phyloP scores from a whole-genome alignment of 768 basidiomycete species.

The Melanogaster broomeanus region DNA sequence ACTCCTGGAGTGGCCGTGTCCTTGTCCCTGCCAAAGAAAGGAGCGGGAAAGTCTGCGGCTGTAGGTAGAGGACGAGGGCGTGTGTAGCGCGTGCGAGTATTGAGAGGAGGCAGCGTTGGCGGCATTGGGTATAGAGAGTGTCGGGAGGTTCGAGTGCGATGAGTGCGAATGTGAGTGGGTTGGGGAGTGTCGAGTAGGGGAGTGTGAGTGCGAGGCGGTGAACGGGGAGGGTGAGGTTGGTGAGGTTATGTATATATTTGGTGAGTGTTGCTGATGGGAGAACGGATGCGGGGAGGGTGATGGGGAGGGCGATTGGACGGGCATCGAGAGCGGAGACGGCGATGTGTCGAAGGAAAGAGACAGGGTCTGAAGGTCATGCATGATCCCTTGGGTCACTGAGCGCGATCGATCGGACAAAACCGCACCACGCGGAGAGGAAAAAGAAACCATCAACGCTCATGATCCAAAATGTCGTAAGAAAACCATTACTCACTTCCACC shows the following conservation, averaged over 20 bases:
- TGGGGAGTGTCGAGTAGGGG: slow-evolving; percentile 19
- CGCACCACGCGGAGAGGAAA: too few species aligned
- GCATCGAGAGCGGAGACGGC: slow-evolving; percentile 13
- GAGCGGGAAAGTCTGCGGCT: slow-evolving; percentile 16
- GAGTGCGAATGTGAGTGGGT: slow-evolving; percentile 6
- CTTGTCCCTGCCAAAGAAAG: slow-evolving; percentile 7
- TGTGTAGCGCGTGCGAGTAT: slow-evolving; percentile 18
- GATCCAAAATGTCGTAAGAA: background rate
- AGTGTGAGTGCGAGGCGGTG: slow-evolving; percentile 18
- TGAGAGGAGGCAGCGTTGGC: slow-evolving; percentile 3
- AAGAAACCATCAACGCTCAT: background rate
- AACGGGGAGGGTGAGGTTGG: slow-evolving; percentile 47
- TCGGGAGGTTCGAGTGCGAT: slow-evolving; percentile 10
- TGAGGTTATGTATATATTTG: slow-evolving; percentile 75
- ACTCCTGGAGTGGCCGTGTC: slow-evolving; percentile 23
- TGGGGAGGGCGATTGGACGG: slow-evolving; percentile 26
- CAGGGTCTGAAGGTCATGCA: slow-evolving; percentile 30
- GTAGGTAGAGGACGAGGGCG: slow-evolving; percentile 33
- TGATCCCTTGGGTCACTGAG: slow-evolving; percentile 18
- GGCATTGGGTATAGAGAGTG: slow-evolving; percentile 10
- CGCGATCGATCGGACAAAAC: background rate
- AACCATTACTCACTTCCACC: slow-evolving; percentile 13
- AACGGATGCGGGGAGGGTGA: slow-evolving; percentile 26
- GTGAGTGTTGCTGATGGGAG: slow-evolving; percentile 36
- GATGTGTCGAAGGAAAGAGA: slow-evolving; percentile 25